phyloP scores from a whole-genome alignment of 768 basidiomycete genomes.

The Sarcodon aspratus region DNA sequence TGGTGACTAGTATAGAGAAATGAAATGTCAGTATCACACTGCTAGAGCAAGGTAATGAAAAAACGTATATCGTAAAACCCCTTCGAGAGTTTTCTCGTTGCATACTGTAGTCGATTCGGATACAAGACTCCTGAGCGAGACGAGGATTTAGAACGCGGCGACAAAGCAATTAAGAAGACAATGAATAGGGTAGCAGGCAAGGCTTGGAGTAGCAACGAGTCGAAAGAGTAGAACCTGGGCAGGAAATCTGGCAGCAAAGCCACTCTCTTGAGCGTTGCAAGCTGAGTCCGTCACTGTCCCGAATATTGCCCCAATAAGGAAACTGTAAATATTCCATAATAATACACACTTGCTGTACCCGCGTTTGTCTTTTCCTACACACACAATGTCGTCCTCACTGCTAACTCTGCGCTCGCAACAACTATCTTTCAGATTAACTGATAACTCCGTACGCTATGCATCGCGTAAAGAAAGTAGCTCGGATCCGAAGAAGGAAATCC shows the following conservation, averaged over 20 bases:
- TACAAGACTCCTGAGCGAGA: too few species aligned
- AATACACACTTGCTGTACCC: background rate
- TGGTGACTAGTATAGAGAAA: constrained; percentile 82
- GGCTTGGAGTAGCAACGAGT: too few species aligned
- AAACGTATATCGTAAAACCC: constrained; percentile 85
- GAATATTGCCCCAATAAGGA: background rate
- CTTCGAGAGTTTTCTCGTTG: constrained; percentile 72
- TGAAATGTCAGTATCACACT: constrained; percentile 31
- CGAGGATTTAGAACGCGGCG: too few species aligned
- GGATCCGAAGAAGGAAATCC: constrained; percentile 59
- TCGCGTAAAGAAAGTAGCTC: constrained; percentile 26
- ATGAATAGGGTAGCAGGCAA: too few species aligned
- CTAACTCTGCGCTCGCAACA: constrained; percentile 21
- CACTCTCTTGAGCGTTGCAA: too few species aligned
- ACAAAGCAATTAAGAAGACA: too few species aligned
- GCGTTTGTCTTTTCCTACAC: background rate
- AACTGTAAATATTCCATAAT: background rate
- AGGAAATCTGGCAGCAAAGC: too few species aligned
- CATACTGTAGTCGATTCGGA: constrained; percentile 18
- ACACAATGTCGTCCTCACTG: constrained; percentile 29
- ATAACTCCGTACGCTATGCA: constrained; percentile 26
- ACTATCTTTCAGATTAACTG: constrained; percentile 21
- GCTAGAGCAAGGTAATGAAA: constrained; percentile 14
- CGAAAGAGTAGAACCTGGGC: too few species aligned
- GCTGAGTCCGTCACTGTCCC: too few species aligned